Base-by-base conservation (phyloP, 1,139 yeast species). In the Magnusiomyces tetraspermus region DNA sequence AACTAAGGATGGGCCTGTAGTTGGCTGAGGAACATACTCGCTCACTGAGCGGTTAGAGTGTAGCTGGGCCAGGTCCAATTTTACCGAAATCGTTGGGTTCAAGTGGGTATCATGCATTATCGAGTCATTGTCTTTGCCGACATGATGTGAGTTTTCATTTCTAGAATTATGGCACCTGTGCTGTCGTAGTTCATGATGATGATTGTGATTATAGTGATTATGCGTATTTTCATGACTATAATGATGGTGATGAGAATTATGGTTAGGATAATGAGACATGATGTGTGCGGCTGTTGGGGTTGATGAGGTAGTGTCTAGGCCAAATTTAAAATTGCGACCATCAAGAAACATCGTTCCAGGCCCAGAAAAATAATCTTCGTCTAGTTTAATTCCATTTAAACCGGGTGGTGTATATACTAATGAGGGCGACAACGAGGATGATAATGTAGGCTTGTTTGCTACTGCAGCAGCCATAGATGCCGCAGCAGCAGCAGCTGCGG, bases 11-110 rank as follows among this genome's bases (percentile, higher is more conserved):
- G 26, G n/a, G 13, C 31, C 40, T 13, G 50, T 15, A 10, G 30
- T 30, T 22, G 51, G 51, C 13, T 47, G 51, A 10, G 56, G 56
- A 11, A 49, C 50, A 24, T 53, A 53, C 15, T 53, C 56, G 33
- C 53, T 49, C 15, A 53, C 51, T 13, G 50, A 50, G n/a, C 56
- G 46, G n/a, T 19, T 38, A 10, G 42, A 38, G 17, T 33, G 17
- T 15, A 15, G 5, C 5, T n/a, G n/a, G n/a, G n/a, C n/a, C n/a
- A 17, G 38, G 5, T 13, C 10, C 10, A 4, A 17, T 4, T 33
- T 33, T 33, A 4, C n/a, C 38, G n/a, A 33, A 5, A 15, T 5
- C 17, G 4, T 8, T 33, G 38, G 38, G 5, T 8, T 33, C 17
- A 8, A 5, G 17, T 33, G 38, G 5, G 5, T 15, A 13, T 33